These are phyloP conservation scores for Hymenoscyphus occultus DNA, from an alignment of 2,329 filamentous ascomycete genomes.

Conservation along the genomic window DNA sequence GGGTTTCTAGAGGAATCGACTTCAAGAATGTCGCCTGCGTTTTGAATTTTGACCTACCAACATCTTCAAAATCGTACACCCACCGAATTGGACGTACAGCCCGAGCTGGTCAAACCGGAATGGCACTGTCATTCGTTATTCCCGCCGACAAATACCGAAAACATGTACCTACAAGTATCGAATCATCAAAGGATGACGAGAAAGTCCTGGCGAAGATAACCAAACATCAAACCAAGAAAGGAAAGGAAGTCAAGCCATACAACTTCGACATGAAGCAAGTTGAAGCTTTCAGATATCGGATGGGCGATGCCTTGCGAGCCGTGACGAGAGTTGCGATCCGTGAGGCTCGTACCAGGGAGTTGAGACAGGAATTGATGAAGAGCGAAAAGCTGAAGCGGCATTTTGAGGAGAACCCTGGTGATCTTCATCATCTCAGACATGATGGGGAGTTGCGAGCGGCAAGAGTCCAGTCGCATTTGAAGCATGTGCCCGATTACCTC, in stretches of 20 bases:
- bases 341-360: conserved; percentile 83
- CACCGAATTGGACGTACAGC: conserved; percentile 94
- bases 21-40: conserved; percentile 94
- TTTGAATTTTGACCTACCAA: conserved; percentile 94
- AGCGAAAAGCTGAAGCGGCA: conserved; percentile 91
- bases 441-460: conserved; percentile 84
- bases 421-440: conserved; percentile 82
- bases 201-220: conserved; percentile 76
- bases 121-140: conserved; percentile 93
- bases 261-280: conserved; percentile 93
- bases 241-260: conserved; percentile 83
- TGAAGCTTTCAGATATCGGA: conserved; percentile 90
- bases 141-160: conserved; percentile 80
- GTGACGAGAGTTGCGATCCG: conserved; percentile 88
- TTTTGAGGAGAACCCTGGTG: conserved; percentile 94
- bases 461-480: conserved; percentile 82
- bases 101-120: conserved; percentile 84
- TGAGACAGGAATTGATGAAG: conserved; percentile 86
- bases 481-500: conserved; percentile 91
- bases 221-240: conserved; percentile 73
- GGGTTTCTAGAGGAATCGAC: conserved; percentile 93
- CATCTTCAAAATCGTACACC: conserved; percentile 87
- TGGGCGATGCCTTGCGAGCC: conserved; percentile 85
- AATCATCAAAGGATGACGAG: conserved; percentile 78
- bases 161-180: conserved; percentile 79